phyloP scores from a whole-genome alignment of 768 basidiomycete species.

The Lactarius hengduanensis region DNA sequence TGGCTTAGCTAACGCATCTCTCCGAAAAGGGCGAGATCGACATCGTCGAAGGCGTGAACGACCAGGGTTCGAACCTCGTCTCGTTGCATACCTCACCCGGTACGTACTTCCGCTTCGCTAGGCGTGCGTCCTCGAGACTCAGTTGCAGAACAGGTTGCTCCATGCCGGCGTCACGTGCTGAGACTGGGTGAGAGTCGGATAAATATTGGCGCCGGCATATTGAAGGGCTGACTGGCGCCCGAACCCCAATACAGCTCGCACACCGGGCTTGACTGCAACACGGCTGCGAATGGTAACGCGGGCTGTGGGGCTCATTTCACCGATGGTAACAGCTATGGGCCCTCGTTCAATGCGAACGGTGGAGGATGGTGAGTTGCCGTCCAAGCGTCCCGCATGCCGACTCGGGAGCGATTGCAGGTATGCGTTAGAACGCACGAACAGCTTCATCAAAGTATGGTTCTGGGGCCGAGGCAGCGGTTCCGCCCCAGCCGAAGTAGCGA shows the following conservation, averaged over 20 bases:
- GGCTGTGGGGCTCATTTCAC: slow-evolving; percentile 52
- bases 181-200: slow-evolving; percentile 45
- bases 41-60: slow-evolving; percentile 59
- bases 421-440: slow-evolving; percentile 35
- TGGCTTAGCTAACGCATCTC: slow-evolving; percentile 29
- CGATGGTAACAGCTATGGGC: slow-evolving; percentile 50
- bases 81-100: slow-evolving; percentile 55
- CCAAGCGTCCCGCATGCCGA: neutral
- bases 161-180: slow-evolving; percentile 46
- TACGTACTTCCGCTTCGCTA: slow-evolving; percentile 6
- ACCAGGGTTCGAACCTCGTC: slow-evolving; percentile 48
- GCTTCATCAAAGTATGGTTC: slow-evolving; percentile 38
- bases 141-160: slow-evolving; percentile 44
- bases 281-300: slow-evolving; percentile 46
- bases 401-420: slow-evolving; percentile 28
- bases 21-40: slow-evolving; percentile 50
- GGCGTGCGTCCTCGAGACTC: neutral
- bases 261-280: slow-evolving; percentile 48
- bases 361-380: slow-evolving; percentile 52
- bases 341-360: slow-evolving; percentile 54
- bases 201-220: neutral
- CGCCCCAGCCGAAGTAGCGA: slow-evolving; percentile 21
- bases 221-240: neutral
- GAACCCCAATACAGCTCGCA: slow-evolving; percentile 29
- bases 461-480: slow-evolving; percentile 36